These are phyloP conservation scores for Leccinum ponderosum DNA, from an alignment of 1,284 basidiomycete genomes.

Conservation along the genomic window DNA sequence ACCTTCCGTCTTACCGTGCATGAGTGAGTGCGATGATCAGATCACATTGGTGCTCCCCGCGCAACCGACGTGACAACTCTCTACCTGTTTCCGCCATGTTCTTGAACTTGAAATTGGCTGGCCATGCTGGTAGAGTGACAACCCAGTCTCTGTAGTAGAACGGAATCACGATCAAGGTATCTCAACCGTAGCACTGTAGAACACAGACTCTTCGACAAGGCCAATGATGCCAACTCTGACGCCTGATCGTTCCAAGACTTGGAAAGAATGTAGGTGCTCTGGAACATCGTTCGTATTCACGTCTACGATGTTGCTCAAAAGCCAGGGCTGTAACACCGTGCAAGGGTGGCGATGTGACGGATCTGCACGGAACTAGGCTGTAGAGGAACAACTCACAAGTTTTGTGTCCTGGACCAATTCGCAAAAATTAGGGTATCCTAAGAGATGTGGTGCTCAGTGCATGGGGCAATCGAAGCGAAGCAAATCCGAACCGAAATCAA, in stretches of 20 bases:
- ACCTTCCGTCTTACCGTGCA: constrained; percentile 41
- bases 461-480: too few species aligned
- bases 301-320: constrained; percentile 61
- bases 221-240: constrained; percentile 67
- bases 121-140: constrained; percentile 69
- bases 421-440: constrained; percentile 80
- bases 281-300: constrained; percentile 48
- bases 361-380: constrained; percentile 1
- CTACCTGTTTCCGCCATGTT: constrained; percentile 55
- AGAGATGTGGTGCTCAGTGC: background rate
- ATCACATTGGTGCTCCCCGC: constrained; percentile 61
- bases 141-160: constrained; percentile 58
- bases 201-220: constrained; percentile 64
- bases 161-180: background rate
- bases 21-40: constrained; percentile 72
- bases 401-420: constrained; percentile 64
- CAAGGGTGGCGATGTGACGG: background rate
- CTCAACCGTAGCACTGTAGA: background rate
- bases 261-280: constrained; percentile 48
- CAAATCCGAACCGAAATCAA: constrained; percentile 44
- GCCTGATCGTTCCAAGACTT: constrained; percentile 57
- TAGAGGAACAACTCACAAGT: constrained; percentile 48
- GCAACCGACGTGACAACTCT: constrained; percentile 47
- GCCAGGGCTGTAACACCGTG: constrained; percentile 46
- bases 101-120: constrained; percentile 57